Conservation (phyloP, 202 grass and related monocot species). For the Dendrocalamus latiflorus region DNA sequence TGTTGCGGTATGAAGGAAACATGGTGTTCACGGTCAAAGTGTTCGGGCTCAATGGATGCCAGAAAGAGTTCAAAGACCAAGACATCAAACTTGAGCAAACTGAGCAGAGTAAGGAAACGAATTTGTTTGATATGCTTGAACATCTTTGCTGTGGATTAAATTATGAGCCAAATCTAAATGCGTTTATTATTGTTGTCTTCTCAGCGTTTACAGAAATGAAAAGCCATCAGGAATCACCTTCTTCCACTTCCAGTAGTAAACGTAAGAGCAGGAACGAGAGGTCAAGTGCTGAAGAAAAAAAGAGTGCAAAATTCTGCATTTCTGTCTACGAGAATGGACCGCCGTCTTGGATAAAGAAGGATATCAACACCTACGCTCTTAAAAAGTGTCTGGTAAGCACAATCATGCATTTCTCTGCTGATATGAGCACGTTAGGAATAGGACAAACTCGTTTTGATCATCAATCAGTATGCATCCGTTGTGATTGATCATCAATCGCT, state of each 20-base stretch:
- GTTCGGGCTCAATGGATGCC: not conserved
- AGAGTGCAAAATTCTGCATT: too few relatives aligned
- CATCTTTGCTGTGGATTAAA: not conserved
- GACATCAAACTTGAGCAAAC: not conserved
- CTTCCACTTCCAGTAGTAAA: not conserved
- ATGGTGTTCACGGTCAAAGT: conserved; percentile 10
- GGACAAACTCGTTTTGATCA: not conserved
- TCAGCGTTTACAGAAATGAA: not conserved
- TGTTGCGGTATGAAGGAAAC: conserved; percentile 18
- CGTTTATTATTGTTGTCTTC: not conserved
- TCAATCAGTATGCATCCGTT: too few relatives aligned
- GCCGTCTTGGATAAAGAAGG: not conserved
- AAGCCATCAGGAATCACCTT: not conserved
- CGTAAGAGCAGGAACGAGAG: not conserved
- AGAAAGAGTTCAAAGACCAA: not conserved
- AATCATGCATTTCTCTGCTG: not conserved
- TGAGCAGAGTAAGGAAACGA: not conserved
- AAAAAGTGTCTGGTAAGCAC: not conserved
- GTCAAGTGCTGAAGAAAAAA: too few relatives aligned
- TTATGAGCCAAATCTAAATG: not conserved
- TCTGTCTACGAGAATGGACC: not conserved
- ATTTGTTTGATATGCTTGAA: not conserved
- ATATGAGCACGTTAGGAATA: not conserved
- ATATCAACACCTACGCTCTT: not conserved
- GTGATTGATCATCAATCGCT: too few relatives aligned